Evolutionary conservation across 2,329 filamentous ascomycete genomes (phyloP), one percentile per base, ranked within the genome.

Genomic region (Hymenoscyphus infarciens): DNA sequence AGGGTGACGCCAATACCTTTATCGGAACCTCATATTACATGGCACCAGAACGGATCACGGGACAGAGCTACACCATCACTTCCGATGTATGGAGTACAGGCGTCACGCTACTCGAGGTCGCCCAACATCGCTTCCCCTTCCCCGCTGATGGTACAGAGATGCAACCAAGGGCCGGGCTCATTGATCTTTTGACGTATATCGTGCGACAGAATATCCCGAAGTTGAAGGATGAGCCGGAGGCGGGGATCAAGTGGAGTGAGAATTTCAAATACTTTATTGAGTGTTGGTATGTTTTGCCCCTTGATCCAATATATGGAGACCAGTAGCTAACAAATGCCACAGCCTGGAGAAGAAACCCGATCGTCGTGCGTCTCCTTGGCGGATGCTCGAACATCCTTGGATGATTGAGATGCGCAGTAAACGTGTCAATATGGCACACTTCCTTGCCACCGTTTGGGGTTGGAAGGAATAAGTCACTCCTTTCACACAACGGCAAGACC

Each of bases 191-290:
- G 65, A 99, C 95, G 13, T 99, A 98, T 75, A 99, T 99, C 74
- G 95, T 99, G 54, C 88, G 92, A 69, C 95, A 99, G 75, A 89
- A 91, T 3, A 96, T 98, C 64, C 95, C 95, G 2, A 96, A 92
- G 75, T 81, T 99, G 67, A 98, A 97, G 77, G 95, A 99, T 70
- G 95, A 99, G 77, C 91, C 91, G 0, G 87, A 92, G 35, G 91
- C 90, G 69, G 88, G 88, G 63, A 96, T 99, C 69, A 89, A 88
- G 74, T 99, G 95, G 95, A 96, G 91, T 70, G 91, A 96, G 70
- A 96, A 91, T 74, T 98, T 99, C 79, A 99, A 99, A 77, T 97
- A 97, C 76, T 99, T 99, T 72, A 97, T 99, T 71, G 93, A 97
- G 79, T 97, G 93, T 85, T 98, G 95, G 94, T 98, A 85, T 75